Percentiles rank a stretch among this genome's conserved stretches.
Evolutionary conservation across 345 rosid genomes (phyloP).

Genomic region (Erucastrum elatum): DNA sequence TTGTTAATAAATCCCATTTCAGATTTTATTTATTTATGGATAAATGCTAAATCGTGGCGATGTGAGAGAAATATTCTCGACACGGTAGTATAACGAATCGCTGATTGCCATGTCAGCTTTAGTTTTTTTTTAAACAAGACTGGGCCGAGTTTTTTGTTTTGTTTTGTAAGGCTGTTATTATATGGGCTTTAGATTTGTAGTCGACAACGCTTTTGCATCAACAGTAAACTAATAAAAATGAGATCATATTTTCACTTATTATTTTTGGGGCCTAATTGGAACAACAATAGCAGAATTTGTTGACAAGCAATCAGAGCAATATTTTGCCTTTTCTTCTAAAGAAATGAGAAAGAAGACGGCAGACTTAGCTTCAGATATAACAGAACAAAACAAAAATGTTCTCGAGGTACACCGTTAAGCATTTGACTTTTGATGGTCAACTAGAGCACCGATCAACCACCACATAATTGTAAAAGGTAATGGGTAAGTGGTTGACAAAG

Average conservation of each 20-base stretch:
- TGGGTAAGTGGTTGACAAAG: background rate
- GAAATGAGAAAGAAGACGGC: background rate
- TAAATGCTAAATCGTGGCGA: conserved; percentile 37
- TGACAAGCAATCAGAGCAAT: background rate
- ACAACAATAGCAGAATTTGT: background rate
- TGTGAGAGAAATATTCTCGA: conserved; percentile 15
- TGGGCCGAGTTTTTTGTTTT: conserved; percentile 25
- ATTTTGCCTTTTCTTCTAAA: background rate
- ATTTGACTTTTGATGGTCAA: background rate
- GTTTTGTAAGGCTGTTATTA: background rate
- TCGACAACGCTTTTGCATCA: too few species aligned
- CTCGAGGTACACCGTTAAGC: background rate
- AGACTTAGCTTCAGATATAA: background rate
- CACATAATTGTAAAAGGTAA: background rate
- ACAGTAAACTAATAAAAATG: too few species aligned
- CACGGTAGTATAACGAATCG: conserved; percentile 41
- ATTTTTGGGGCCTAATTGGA: background rate
- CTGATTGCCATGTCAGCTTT: conserved; percentile 15
- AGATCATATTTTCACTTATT: background rate
- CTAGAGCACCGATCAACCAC: background rate
- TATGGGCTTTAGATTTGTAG: conserved; percentile 15
- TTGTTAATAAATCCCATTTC: conserved; percentile 11
- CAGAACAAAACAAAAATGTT: background rate
- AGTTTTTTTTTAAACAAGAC: background rate
- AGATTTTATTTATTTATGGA: background rate